Conservation (phyloP, 2,329 filamentous ascomycete genomes). For the Botryosphaeria dothidea region DNA sequence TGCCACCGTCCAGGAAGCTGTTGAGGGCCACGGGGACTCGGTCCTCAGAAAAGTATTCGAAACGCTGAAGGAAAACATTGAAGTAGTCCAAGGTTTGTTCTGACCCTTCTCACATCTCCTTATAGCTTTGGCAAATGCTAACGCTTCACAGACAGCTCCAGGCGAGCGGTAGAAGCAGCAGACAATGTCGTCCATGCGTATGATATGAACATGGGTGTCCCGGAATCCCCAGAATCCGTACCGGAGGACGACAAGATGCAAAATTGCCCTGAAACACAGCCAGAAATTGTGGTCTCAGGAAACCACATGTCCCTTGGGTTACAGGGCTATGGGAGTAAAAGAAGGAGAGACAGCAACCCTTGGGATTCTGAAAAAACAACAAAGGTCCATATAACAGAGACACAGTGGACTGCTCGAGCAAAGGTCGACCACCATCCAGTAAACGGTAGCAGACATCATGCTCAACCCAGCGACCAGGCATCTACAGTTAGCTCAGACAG, state of each 20-base stretch:
- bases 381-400: conserved; percentile 24
- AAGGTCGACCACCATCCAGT: background rate
- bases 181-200: conserved; percentile 77
- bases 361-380: conserved; percentile 27
- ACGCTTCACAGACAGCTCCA: conserved; percentile 60
- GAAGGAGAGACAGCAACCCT: conserved; percentile 41
- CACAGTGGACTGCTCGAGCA: background rate
- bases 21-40: conserved; percentile 54
- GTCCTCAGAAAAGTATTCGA: conserved; percentile 59
- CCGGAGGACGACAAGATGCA: conserved; percentile 32
- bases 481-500: conserved; percentile 16
- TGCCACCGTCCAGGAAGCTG: conserved; percentile 67
- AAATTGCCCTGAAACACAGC: conserved; percentile 34
- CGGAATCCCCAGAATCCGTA: conserved; percentile 59
- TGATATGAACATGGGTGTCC: conserved; percentile 73
- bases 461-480: background rate
- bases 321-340: conserved; percentile 43
- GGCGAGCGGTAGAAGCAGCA: conserved; percentile 70
- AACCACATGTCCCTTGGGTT: conserved; percentile 42
- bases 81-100: conserved; percentile 64
- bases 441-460: background rate
- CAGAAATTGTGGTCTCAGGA: conserved; percentile 46
- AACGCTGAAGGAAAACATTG: conserved; percentile 67
- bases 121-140: background rate
- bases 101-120: background rate